Percentiles rank a stretch among this genome's conserved stretches.
Conservation (phyloP, 257 asterid species). For the Cynanchum wilfordii region DNA sequence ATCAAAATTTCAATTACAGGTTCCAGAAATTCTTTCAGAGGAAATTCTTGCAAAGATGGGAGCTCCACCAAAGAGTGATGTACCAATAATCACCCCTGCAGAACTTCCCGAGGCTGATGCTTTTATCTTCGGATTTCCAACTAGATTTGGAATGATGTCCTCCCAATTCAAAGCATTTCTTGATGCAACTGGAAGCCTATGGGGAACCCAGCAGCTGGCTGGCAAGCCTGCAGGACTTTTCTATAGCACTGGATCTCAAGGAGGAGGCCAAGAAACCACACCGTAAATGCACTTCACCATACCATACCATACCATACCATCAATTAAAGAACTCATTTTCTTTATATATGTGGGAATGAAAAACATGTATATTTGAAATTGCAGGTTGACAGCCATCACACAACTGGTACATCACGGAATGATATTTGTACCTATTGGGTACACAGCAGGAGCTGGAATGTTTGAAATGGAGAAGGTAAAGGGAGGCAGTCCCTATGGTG, state of each 20-base stretch:
- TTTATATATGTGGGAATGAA: too few relatives aligned
- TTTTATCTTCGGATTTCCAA: constrained; percentile 43
- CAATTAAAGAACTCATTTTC: too few relatives aligned
- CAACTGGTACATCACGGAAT: constrained; percentile 63
- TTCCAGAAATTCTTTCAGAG: constrained; percentile 41
- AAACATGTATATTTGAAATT: background rate
- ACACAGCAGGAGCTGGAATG: constrained; percentile 62
- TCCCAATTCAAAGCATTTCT: constrained; percentile 46
- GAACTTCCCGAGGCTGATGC: constrained; percentile 51
- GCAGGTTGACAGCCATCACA: constrained; percentile 59
- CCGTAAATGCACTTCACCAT: constrained; percentile 23
- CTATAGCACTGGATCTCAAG: constrained; percentile 50
- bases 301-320: too few relatives aligned
- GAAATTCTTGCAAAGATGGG: constrained; percentile 44
- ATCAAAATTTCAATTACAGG: constrained; percentile 20
- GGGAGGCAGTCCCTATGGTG: constrained; percentile 39
- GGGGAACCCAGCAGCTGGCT: constrained; percentile 45
- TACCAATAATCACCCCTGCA: constrained; percentile 33
- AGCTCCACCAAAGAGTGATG: constrained; percentile 39
- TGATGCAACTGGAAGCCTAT: constrained; percentile 48
- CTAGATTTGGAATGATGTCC: constrained; percentile 55
- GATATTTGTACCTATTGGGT: constrained; percentile 64
- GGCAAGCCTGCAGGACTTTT: constrained; percentile 58
- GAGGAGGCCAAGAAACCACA: constrained; percentile 59
- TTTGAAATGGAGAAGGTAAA: constrained; percentile 43